phyloP scores from a whole-genome alignment of 208 protist genomes.

The Kentomonas sorsogonicus region DNA sequence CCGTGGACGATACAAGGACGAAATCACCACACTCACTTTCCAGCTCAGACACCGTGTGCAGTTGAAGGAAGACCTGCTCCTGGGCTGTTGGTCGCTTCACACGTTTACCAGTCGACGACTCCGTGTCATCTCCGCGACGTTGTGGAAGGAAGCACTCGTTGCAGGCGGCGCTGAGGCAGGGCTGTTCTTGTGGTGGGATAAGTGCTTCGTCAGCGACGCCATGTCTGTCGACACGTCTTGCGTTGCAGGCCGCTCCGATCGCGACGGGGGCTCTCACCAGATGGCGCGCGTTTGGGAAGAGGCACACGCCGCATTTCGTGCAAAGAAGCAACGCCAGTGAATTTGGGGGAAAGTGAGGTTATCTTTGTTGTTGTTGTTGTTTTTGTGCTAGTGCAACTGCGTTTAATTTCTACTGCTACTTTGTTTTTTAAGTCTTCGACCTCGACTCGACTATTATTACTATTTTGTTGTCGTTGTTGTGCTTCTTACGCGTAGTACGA shows the following conservation, averaged over 20 bases:
- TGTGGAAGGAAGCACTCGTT: slow-evolving; percentile 62
- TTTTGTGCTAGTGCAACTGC: no score
- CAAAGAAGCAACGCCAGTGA: no score
- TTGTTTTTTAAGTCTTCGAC: no score
- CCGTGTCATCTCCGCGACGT: slow-evolving; percentile 57
- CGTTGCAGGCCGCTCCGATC: slow-evolving; percentile 41
- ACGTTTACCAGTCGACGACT: slow-evolving; percentile 28
- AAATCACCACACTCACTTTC: slow-evolving; percentile 10
- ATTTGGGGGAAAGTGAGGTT: no score
- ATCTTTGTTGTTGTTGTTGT: no score
- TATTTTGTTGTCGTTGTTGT: no score
- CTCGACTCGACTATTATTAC: no score
- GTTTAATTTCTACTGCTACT: no score
- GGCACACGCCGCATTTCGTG: slow-evolving; percentile 69
- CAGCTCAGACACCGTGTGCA: slow-evolving; percentile 64
- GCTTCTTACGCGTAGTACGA: background rate
- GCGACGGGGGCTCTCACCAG: no score
- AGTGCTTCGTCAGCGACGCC: slow-evolving; percentile 53
- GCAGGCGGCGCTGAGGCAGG: no score
- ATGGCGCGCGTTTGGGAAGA: slow-evolving; percentile 62
- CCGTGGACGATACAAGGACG: no score
- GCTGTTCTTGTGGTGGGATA: slow-evolving; percentile 78
- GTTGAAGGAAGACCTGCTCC: slow-evolving; percentile 46
- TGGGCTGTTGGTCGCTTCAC: slow-evolving; percentile 75
- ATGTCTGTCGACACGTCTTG: slow-evolving; percentile 39